Base-by-base conservation (phyloP, 768 basidiomycete genomes). In the Leccinellum albellum region DNA sequence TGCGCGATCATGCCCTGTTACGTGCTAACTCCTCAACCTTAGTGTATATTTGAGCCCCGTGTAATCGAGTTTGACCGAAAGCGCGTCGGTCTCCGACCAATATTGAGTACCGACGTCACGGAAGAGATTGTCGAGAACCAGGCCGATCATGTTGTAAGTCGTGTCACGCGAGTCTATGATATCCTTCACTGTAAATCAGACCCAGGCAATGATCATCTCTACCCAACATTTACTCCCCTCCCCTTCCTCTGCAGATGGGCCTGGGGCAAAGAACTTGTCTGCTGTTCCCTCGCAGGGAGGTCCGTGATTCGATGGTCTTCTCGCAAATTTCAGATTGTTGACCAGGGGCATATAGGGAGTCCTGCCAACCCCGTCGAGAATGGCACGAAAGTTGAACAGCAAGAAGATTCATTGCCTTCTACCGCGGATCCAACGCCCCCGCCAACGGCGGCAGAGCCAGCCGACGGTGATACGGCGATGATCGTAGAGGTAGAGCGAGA, bases 41-140 rank as follows among this genome's bases (percentile, higher is more conserved):
- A 98, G 94, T 89, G 89, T 65, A 76, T 98, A 31, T 98, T 98
- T 62, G 94, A 97, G 61, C 94, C 97, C 14, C 86, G 92, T 20
- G 84, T 95, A 37, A 87, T 99, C 56, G 89, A 97, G 59, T 97
- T 95, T 65, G 87, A 92, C 28, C 79, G 80, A 61, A 94, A 94
- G 70, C 78, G 82, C 24, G 71, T 76, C 17, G 79, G 80, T 12
- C 66, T 80, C 55, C 75, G 71, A 23, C 72, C 80, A 32, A 72
- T 78, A n/a, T 82, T 79, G 32, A 78, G 76, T 50, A 73, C 79
- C 12, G 82, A 86, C 58, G 81, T 90, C 26, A 86, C 88, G 5
- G 91, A 94, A 55, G 91, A 92, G 61, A 86, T 90, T 37, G 76
- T 86, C 23, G 79, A 81, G 35, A 82, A 80, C 62, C 75, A 77